These are phyloP conservation scores for Boletus sp. DNA, from an alignment of 768 basidiomycete genomes.

Conservation along the genomic window DNA sequence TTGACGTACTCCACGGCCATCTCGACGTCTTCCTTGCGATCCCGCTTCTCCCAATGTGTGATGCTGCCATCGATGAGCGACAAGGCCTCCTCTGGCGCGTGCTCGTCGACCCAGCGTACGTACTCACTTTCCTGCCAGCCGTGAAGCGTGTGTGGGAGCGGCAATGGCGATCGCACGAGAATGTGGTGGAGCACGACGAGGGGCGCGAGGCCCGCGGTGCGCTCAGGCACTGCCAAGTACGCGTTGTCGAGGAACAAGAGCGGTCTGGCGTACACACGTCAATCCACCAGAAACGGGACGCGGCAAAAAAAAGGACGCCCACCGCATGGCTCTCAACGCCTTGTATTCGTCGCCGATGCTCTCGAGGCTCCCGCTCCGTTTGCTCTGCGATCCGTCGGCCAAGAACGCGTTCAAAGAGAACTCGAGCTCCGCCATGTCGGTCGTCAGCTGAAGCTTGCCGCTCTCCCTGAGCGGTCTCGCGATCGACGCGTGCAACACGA, in stretches of 20 bases:
- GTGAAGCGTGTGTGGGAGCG: conserved; percentile 85
- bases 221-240: conserved; percentile 58
- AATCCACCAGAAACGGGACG: not conserved
- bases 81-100: conserved; percentile 76
- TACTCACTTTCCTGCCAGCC: conserved; percentile 97
- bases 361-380: conserved; percentile 67
- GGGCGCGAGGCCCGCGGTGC: conserved; percentile 78
- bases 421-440: conserved; percentile 96
- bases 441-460: conserved; percentile 91
- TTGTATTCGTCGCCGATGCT: conserved; percentile 85
- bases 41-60: conserved; percentile 74
- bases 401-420: conserved; percentile 85
- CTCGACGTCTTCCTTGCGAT: conserved; percentile 48
- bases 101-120: conserved; percentile 94
- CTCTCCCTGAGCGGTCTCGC: conserved; percentile 87
- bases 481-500: conserved; percentile 93
- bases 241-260: conserved; percentile 86
- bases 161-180: conserved; percentile 81
- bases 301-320: conserved; percentile 18
- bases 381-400: conserved; percentile 52
- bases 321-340: conserved; percentile 85
- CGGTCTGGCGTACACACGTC: conserved; percentile 47
- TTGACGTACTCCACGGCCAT: conserved; percentile 60
- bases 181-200: conserved; percentile 91
- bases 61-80: conserved; percentile 79